Base-by-base conservation (phyloP, 805 yeast genomes). In the Scheffersomyces lignosus region DNA sequence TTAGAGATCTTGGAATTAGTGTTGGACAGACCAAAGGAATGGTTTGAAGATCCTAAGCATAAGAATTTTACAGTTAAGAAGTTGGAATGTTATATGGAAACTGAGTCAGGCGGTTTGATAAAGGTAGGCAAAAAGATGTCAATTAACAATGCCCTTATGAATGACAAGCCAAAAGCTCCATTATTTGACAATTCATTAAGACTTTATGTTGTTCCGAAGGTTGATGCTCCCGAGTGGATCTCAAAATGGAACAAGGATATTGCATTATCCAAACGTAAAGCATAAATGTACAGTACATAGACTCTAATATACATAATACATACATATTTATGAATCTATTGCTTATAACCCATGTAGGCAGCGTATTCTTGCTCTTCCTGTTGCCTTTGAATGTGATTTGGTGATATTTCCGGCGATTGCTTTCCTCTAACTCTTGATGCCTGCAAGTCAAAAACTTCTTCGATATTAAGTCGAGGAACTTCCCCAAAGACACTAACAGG, bases 61-160 rank as follows among this genome's bases (percentile, higher is more conserved):
- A 47, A 54, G 27, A 75, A 80, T 41, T 87, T 88, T 56, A 64
- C 70, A 0, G 59, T 75, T 3, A 78, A 75, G 45, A 75, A 75
- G 37, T 62, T 89, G 17, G 82, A 85, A 34, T 83, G 83, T 4
- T 91, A 73, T 59, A 80, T 87, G 80, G 97, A 87, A 58, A 87
- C 96, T 0, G 71, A 64, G 22, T 52, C 79, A 2, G 96, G 96
- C 34, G 97, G 97, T 0, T 70, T 91, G 42, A 81, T 88, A 30
- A 88, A 87, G 60, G 78, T 84, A 4, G 96, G 96, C 18, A 86
- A 83, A 57, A 87, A 85, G 46, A 75, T 80, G 15, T 66, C 85
- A 1, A 56, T 91, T 15, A 75, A 78, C 49, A 75, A 76, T 34
- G 84, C 82, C 0, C 69, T 91, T 44, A 73, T 78, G 64, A 72